These are phyloP conservation scores for Solanum clarkiae DNA, from an alignment of 257 asterid genomes.

Conservation along the genomic window DNA sequence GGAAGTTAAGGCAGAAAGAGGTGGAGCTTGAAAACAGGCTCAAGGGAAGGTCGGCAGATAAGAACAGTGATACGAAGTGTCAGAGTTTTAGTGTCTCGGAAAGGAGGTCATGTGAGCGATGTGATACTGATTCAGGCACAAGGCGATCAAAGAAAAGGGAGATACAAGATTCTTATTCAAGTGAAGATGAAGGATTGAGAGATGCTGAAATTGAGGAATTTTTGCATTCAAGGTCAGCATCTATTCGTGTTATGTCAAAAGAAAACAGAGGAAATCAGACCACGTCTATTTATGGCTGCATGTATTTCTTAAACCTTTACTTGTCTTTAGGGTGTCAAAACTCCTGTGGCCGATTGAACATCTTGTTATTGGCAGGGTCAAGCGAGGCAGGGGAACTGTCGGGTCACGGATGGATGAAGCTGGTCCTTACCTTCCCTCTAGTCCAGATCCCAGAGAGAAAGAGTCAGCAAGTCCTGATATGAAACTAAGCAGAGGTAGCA, in stretches of 20 bases:
- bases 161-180: conserved; percentile 14
- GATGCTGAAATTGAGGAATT: conserved; percentile 77
- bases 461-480: conserved; percentile 5
- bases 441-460: conserved; percentile 20
- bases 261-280: neutral
- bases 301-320: neutral
- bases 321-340: neutral
- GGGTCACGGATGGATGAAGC: conserved; percentile 97
- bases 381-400: conserved; percentile 91
- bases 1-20: conserved; percentile 86
- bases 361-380: conserved; percentile 33
- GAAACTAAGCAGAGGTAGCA: conserved; percentile 10
- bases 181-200: conserved; percentile 47
- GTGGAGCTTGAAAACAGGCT: conserved; percentile 55
- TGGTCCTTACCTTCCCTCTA: conserved; percentile 63
- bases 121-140: conserved; percentile 21
- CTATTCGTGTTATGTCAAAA: neutral
- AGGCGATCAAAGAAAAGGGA: conserved; percentile 31
- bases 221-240: conserved; percentile 55
- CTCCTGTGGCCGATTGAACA: neutral
- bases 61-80: conserved; percentile 15
- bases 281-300: neutral
- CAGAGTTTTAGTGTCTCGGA: conserved; percentile 23
- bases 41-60: conserved; percentile 22
- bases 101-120: conserved; percentile 20